These are phyloP conservation scores for Mollisiaceae sp. DNA, from an alignment of 2,329 filamentous ascomycete genomes.

Conservation along the genomic window DNA sequence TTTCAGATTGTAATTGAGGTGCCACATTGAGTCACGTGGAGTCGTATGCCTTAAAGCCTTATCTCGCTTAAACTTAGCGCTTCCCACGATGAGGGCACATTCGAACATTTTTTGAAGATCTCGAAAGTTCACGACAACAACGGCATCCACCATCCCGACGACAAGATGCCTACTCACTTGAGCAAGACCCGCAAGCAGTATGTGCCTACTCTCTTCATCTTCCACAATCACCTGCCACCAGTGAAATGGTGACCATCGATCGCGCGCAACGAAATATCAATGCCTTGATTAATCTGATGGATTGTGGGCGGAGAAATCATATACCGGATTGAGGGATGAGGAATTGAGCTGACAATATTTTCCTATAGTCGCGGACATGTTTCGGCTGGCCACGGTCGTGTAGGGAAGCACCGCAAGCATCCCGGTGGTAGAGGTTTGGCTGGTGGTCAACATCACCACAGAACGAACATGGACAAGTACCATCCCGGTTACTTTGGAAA, in stretches of 20 bases:
- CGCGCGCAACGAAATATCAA: not conserved
- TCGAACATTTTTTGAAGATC: not conserved
- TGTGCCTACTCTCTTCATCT: conserved; percentile 44
- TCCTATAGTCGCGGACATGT: conserved; percentile 87
- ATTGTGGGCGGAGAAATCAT: not conserved
- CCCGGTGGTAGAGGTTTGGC: conserved; percentile 84
- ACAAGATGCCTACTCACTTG: conserved; percentile 74
- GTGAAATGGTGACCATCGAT: not conserved
- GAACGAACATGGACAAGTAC: conserved; percentile 91
- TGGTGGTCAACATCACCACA: conserved; percentile 99
- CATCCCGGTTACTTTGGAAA: conserved; percentile 99
- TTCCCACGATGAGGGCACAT: not conserved
- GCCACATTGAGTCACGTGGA: no score
- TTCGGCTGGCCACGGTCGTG: conserved; percentile 95
- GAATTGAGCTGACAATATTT: conserved; percentile 36
- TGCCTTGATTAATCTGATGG: not conserved
- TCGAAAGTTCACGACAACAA: conserved; percentile 29
- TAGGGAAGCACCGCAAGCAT: conserved; percentile 98
- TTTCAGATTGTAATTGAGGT: no score
- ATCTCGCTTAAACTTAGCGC: not conserved
- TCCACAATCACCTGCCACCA: not conserved
- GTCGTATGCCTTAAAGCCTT: not conserved
- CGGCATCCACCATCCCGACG: conserved; percentile 37
- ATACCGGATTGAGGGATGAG: conserved; percentile 1
- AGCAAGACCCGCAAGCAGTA: conserved; percentile 81